These are phyloP conservation scores for Sordariomycetes sp. DNA, from an alignment of 2,329 filamentous ascomycete genomes.

Conservation along the genomic window DNA sequence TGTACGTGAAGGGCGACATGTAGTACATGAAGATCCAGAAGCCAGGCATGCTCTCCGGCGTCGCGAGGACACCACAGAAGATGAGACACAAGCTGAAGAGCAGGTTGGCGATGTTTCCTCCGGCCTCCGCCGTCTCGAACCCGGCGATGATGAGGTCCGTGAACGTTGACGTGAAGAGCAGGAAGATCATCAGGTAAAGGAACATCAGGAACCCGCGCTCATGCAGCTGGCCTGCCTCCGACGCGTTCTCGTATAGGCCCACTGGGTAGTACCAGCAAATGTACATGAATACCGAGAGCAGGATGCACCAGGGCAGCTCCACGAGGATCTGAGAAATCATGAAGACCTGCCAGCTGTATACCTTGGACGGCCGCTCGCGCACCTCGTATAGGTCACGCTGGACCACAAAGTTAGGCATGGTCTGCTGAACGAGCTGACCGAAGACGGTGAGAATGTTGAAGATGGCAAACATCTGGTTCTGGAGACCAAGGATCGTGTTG, in stretches of 20 bases:
- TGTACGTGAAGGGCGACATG: conserved; percentile 70
- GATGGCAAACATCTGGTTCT: conserved; percentile 77
- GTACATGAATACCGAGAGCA: conserved; percentile 67
- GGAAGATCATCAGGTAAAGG: conserved; percentile 60
- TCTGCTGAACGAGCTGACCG: conserved; percentile 64
- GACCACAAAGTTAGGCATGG: conserved; percentile 76
- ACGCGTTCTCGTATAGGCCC: conserved; percentile 60
- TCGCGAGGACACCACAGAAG: conserved; percentile 64
- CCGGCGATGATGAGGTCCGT: conserved; percentile 65
- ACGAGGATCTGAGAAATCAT: conserved; percentile 74
- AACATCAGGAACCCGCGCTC: conserved; percentile 71
- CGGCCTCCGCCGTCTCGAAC: conserved; percentile 61
- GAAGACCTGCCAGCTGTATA: conserved; percentile 77
- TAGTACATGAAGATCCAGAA: conserved; percentile 85
- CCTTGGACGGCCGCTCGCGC: conserved; percentile 71
- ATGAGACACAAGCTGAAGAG: conserved; percentile 60
- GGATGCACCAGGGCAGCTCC: conserved; percentile 72
- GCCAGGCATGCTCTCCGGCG: conserved; percentile 45
- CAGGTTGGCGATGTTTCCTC: conserved; percentile 63
- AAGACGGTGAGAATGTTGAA: conserved; percentile 79
- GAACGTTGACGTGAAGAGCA: conserved; percentile 73
- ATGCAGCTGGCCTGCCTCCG: conserved; percentile 41
- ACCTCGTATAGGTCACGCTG: conserved; percentile 75
- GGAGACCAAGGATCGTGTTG: conserved; percentile 62
- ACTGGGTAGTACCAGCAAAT: conserved; percentile 80